phyloP scores from a whole-genome alignment of 1,139 yeast species.

The Kodamaea anthophila region DNA sequence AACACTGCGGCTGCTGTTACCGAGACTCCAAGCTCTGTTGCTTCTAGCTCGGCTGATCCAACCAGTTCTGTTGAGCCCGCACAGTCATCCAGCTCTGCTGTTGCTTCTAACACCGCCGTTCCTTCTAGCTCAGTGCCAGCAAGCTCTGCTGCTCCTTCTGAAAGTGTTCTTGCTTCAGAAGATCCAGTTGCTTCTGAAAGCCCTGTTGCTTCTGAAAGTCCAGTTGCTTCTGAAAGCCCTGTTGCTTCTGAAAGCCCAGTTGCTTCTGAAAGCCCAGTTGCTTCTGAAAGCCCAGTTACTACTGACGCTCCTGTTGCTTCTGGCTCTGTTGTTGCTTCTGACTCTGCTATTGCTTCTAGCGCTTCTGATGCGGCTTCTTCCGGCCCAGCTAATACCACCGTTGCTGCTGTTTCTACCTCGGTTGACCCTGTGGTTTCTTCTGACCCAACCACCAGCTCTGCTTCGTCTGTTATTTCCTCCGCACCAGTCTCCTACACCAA shows the following conservation, averaged over 20 bases:
- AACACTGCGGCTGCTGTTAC: constrained; percentile 10
- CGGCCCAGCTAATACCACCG: neutral
- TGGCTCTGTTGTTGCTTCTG: neutral
- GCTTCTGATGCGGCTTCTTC: neutral
- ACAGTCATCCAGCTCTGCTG: constrained; percentile 3
- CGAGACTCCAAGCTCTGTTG: neutral
- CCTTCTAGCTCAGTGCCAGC: constrained; percentile 10
- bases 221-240: neutral
- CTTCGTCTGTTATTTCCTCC: neutral
- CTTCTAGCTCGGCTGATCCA: neutral
- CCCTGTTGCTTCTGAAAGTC: neutral
- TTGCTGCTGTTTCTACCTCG: neutral
- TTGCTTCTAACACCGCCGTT: constrained; percentile 11
- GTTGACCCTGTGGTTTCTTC: neutral
- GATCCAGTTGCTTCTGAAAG: neutral
- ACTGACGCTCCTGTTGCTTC: neutral
- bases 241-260: neutral
- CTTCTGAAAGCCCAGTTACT: neutral
- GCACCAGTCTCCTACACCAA: neutral
- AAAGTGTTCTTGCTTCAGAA: neutral
- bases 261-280: neutral
- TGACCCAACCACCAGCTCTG: neutral
- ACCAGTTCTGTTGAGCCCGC: constrained; percentile 6
- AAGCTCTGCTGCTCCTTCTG: constrained; percentile 6
- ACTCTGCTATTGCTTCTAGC: constrained; percentile 1